phyloP scores from a whole-genome alignment of 225 moss, liverwort and hornwort species.

The Antitrichia curtipendula region DNA sequence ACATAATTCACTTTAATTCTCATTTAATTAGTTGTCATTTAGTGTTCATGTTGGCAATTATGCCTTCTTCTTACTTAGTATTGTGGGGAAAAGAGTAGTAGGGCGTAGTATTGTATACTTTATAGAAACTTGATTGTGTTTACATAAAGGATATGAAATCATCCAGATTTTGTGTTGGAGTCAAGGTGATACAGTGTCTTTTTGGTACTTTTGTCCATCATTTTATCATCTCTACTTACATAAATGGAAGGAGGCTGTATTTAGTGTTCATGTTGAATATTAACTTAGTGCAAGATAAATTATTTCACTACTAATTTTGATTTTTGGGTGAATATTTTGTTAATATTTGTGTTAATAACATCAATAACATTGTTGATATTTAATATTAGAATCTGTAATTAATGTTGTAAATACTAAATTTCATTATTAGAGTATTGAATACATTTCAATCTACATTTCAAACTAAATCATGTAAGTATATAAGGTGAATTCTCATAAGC shows the following conservation, averaged over 20 bases:
- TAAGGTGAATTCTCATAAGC: neutral
- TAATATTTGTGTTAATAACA: neutral
- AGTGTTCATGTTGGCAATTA: fast-evolving
- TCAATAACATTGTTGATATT: neutral
- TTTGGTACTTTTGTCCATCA: fast-evolving
- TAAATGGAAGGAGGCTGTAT: fast-evolving
- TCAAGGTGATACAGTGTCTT: neutral
- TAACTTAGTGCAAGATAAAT: fast-evolving
- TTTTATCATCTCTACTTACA: neutral
- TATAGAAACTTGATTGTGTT: neutral
- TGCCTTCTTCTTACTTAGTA: fast-evolving
- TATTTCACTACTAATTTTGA: neutral
- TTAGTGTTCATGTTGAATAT: neutral
- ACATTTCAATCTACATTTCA: neutral
- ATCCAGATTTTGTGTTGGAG: neutral
- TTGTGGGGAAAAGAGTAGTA: fast-evolving
- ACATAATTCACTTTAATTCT: no score
- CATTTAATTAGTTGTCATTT: neutral
- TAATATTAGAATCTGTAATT: neutral
- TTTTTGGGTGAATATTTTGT: neutral
- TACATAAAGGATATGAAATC: neutral
- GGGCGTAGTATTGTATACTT: neutral
- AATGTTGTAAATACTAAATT: neutral
- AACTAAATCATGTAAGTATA: neutral
- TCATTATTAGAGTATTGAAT: fast-evolving